Evolutionary conservation across 228 moss, liverwort and hornwort genomes (phyloP).

Genomic region (Sphagnum fallax): DNA sequence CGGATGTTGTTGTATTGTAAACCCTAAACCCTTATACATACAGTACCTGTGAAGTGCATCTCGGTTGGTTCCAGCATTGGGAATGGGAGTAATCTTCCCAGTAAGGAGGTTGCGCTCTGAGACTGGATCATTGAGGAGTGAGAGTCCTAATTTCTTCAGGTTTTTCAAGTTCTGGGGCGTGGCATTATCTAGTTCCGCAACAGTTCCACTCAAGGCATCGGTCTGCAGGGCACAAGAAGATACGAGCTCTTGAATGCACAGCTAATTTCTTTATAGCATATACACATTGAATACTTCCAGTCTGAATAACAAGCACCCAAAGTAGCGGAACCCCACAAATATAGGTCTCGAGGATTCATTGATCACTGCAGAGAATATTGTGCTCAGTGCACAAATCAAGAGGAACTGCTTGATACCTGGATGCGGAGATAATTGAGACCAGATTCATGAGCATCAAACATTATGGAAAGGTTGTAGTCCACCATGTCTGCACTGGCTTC

Average conservation of each 20-base stretch:
- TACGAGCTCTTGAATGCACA: too few species aligned
- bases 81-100: background rate
- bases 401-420: background rate
- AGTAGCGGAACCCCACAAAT: too few species aligned
- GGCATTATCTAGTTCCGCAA: background rate
- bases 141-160: background rate
- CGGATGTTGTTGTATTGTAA: too few species aligned
- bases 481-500: slow-evolving; percentile 5
- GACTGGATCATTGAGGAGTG: background rate
- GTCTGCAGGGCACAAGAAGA: background rate
- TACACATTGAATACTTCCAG: too few species aligned
- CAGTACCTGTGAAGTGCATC: background rate
- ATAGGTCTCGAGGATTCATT: too few species aligned
- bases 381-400: too few species aligned
- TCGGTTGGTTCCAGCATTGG: background rate
- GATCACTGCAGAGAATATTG: too few species aligned
- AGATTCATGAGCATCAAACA: background rate
- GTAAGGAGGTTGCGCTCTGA: background rate
- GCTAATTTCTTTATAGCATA: too few species aligned
- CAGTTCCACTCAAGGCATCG: background rate
- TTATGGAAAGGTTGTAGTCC: slow-evolving; percentile 8
- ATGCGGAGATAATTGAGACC: slow-evolving; percentile 4
- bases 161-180: slow-evolving; percentile 4
- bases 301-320: too few species aligned
- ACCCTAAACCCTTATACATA: too few species aligned